phyloP scores from a whole-genome alignment of 345 rosid species.

The Laguncularia racemosa region DNA sequence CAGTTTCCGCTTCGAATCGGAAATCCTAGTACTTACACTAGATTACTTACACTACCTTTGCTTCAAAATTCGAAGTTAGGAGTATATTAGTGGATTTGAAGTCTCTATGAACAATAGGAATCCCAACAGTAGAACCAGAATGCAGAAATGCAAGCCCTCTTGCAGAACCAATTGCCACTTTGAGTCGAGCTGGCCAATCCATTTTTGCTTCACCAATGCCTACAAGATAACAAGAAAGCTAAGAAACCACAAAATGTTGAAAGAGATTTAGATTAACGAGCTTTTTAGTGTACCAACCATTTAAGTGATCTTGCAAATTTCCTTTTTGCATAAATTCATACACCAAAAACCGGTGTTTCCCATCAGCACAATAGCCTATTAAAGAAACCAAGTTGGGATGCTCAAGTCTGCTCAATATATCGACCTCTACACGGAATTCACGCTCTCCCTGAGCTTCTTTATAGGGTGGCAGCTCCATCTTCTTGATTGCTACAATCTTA shows the following conservation, averaged over 20 bases:
- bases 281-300: constrained; percentile 36
- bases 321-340: constrained; percentile 89
- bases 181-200: constrained; percentile 79
- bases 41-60: constrained; percentile 44
- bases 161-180: constrained; percentile 85
- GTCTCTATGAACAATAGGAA: constrained; percentile 92
- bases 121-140: constrained; percentile 71
- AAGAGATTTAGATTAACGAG: no score
- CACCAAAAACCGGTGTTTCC: constrained; percentile 87
- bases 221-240: constrained; percentile 15
- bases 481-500: constrained; percentile 95
- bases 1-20: neutral
- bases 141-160: constrained; percentile 91
- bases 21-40: no score
- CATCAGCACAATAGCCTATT: constrained; percentile 92
- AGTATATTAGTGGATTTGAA: constrained; percentile 91
- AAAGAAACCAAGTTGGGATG: constrained; percentile 87
- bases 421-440: constrained; percentile 94
- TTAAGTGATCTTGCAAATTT: constrained; percentile 93
- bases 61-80: constrained; percentile 61
- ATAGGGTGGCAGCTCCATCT: constrained; percentile 82
- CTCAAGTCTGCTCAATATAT: constrained; percentile 89
- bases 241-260: no score
- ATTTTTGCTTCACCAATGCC: constrained; percentile 74
- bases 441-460: constrained; percentile 88